Evolutionary conservation across 306 rosid species (phyloP), one percentile per base, ranked within the genome.

Genomic region (Sicyos edulis): DNA sequence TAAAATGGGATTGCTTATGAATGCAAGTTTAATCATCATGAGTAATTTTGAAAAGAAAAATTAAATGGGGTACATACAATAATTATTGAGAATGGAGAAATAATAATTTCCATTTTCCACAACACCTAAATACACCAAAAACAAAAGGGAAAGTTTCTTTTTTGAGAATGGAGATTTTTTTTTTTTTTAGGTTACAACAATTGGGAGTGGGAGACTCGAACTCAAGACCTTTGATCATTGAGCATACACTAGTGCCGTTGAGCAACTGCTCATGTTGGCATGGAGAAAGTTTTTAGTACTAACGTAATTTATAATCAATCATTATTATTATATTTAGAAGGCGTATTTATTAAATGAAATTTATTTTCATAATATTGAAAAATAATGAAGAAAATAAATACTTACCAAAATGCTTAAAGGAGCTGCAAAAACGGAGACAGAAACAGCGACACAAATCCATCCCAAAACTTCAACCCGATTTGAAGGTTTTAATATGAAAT

Each of bases 381-480:
- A 37, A 3, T 37, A 16, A 5, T 10, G 20, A 3, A 45, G 3
- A 10, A 17, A 47, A 6, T 10, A 66, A 66, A 21, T 49, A 73
- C 90, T 83, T 34, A 92, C 98, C 96, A 95, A 71, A 71, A 91
- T 86, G 83, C 85, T 86, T 5, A 95, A 78, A 40, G 97, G 99
- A 12, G 95, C 91, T 2, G 91, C 97, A 61, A 95, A 95, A 6
- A 91, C 99, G 70, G 82, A 54, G 2, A 89, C 82, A 0, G 95
- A 79, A 53, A 89, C 45, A 6, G 80, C 62, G 15, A 88, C 99
- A 79, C 93, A 87, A 12, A 91, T 77, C 99, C 96, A 91, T 11
- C 97, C 97, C 15, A 95, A 69, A 29, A 87, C 86, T 74, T 81
- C 76, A 17, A 84, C 89, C 2, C 85, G 87, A 15, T 77, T 63